Conservation (phyloP, 2,329 filamentous ascomycete genomes). For the Diaporthe eres region DNA sequence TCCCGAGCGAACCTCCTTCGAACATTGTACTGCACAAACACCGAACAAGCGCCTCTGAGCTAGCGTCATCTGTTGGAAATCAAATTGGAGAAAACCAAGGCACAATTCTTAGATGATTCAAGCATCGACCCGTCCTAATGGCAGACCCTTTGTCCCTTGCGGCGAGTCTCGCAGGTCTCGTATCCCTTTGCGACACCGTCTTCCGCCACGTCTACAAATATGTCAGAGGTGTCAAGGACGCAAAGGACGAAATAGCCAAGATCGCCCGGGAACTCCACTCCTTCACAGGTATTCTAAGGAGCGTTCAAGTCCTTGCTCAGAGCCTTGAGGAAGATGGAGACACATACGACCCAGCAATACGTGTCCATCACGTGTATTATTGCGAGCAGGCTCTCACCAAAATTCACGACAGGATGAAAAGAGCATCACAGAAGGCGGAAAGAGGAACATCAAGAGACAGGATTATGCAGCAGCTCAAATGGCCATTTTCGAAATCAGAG, state of each 20-base stretch:
- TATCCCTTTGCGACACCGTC: neutral
- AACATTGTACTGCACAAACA: too few relatives aligned
- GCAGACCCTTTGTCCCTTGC: conserved; percentile 5
- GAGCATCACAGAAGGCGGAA: conserved; percentile 39
- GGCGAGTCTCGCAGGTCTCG: neutral
- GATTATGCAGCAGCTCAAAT: conserved; percentile 44
- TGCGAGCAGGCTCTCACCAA: conserved; percentile 1
- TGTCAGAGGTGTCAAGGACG: neutral
- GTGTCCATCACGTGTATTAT: neutral
- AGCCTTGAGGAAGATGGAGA: neutral
- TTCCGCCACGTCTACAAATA: conserved; percentile 12
- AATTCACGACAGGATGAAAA: neutral
- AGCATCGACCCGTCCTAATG: neutral
- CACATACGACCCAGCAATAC: neutral
- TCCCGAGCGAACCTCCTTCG: too few relatives aligned
- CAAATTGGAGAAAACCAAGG: neutral
- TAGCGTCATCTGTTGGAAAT: neutral
- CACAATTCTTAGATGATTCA: too few relatives aligned
- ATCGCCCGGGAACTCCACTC: neutral
- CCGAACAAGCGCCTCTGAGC: neutral
- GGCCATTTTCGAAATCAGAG: conserved; percentile 45
- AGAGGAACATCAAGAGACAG: conserved; percentile 43
- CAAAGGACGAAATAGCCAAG: neutral
- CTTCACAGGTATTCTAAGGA: neutral
- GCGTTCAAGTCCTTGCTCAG: neutral